phyloP scores from a whole-genome alignment of 495 filamentous ascomycete species.

The Hypoxylon rickii region DNA sequence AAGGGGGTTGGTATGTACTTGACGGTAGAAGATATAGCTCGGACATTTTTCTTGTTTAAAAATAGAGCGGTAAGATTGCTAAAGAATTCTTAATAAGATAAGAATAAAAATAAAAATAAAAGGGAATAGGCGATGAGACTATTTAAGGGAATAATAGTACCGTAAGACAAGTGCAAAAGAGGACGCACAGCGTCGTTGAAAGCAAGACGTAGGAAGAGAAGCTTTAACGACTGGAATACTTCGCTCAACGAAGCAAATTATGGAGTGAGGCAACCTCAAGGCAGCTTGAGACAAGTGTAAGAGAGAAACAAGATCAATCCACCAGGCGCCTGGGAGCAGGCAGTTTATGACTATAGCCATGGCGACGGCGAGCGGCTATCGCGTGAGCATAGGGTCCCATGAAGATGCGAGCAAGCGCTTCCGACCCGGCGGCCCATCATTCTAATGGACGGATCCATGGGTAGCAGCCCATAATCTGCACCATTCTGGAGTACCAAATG shows the following conservation, averaged over 20 bases:
- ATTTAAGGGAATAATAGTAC: no score
- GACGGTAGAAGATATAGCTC: conserved; percentile 60
- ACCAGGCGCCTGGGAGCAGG: conserved; percentile 32
- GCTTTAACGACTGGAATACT: conserved; percentile 49
- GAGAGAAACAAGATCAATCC: conserved; percentile 28
- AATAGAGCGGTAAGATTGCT: conserved; percentile 32
- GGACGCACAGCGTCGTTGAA: conserved; percentile 52
- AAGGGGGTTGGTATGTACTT: conserved; percentile 64
- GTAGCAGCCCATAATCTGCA: conserved; percentile 30
- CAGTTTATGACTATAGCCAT: conserved; percentile 40
- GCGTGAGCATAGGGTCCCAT: conserved; percentile 16
- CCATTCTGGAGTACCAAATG: conserved; percentile 26
- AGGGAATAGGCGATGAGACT: conserved; percentile 17
- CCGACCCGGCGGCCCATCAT: conserved; percentile 23
- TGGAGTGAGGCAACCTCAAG: conserved; percentile 42
- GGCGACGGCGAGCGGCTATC: conserved; percentile 37
- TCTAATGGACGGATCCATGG: conserved; percentile 21
- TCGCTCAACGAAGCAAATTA: conserved; percentile 57
- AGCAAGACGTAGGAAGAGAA: conserved; percentile 29
- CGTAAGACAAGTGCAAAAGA: conserved; percentile 29
- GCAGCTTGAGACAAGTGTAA: conserved; percentile 41
- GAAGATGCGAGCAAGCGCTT: conserved; percentile 35
- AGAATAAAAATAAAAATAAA: background rate
- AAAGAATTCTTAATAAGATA: background rate
- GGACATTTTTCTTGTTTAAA: conserved; percentile 56